Evolutionary conservation across 2,329 filamentous ascomycete species (phyloP), one percentile per base, ranked within the genome.

Genomic region (Pestalotiopsis sp.): DNA sequence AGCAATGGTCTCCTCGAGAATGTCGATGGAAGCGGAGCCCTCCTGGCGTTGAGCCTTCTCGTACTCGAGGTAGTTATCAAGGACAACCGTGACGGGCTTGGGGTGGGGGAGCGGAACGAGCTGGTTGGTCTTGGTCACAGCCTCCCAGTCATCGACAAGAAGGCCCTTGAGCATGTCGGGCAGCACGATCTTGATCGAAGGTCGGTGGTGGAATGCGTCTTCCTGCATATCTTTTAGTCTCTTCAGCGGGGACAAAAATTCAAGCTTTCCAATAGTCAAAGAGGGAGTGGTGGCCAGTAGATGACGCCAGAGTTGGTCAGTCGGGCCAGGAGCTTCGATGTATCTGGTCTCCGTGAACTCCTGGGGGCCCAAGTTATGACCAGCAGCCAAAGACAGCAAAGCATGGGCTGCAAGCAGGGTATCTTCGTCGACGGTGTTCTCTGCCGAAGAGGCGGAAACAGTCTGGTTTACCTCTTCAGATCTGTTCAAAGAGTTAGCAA

Each of bases 111-210:
- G 84, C 1, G 93, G 91, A 39, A 98, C 93, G 3, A 98, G 89
- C 76, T 95, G 93, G 73, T 94, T 89, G 77, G 97, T 96, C 82
- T 98, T 98, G 67, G 96, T 99, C 70, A 99, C 90, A 74, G 98
- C 97, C 80, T 99, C 96, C 96, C 96, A 99, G 79, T 99, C 96
- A 77, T 99, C 96, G 24, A 99, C 96, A 3, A 99, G 88, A 70
- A 97, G 87, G 17, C 92, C 93, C 82, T 98, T 98, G 72, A 99
- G 86, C 71, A 92, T 89, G 76, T 98, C 96, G 0, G 96, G 94
- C 71, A 98, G 90, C 63, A 91, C 86, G 56, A 99, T 87, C 74
- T 94, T 93, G 75, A 99, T 91, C 20, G 94, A 93, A 22, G 95
- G 94, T 68, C 94, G 90, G 70, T 87, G 86, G 76, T 94, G 89